Evolutionary conservation across 2,329 filamentous ascomycete genomes (phyloP), one percentile per base, ranked within the genome.

Genomic region (Diaporthe citri): DNA sequence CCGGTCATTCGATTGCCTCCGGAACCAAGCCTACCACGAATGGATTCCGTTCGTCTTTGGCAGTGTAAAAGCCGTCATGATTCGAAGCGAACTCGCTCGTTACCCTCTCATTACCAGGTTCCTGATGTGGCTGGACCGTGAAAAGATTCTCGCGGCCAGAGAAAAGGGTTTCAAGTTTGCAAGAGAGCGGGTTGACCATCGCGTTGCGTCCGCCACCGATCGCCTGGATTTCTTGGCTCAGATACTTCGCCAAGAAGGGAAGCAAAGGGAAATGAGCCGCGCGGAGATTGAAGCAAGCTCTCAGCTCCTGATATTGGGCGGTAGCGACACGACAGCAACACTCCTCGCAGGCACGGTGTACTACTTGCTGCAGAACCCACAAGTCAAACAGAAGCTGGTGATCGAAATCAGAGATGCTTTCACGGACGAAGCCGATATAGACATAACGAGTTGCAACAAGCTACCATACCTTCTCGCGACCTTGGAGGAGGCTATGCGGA

Each of bases 301-400:
- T 28, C 60, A 74, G n/a, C 17, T 82, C 6, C 72, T 85, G 10
- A 80, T 88, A 22, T 77, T 86, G 5, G 87, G 86, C 1, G 87
- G 88, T 3, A 86, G 84, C 5, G 88, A 89, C 77, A 89, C 87
- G 1, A 88, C 87, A 0, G 86, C 87, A 0, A 87, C 86, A 1
- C 80, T 85, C 3, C 80, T 89, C 28, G 77, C 82, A 74, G 78
- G 84, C 77, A 75, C 80, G 75, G 74, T 77, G 0, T 88, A 83
- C 74, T 79, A 85, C 7, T 79, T 88, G 10, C 79, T 85, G 1
- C 81, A 77, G 17, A 78, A 87, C 64, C 84, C 83, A 0, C 79
- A 82, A 0, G 80, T 81, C 5, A 79, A 86, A 71, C 72, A 78
- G 3, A 83, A 81, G 56, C 79, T 89, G 3, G 80, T 80, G 4